phyloP scores from a whole-genome alignment of 2,329 filamentous ascomycete species.

The Lachnellula occidentalis region DNA sequence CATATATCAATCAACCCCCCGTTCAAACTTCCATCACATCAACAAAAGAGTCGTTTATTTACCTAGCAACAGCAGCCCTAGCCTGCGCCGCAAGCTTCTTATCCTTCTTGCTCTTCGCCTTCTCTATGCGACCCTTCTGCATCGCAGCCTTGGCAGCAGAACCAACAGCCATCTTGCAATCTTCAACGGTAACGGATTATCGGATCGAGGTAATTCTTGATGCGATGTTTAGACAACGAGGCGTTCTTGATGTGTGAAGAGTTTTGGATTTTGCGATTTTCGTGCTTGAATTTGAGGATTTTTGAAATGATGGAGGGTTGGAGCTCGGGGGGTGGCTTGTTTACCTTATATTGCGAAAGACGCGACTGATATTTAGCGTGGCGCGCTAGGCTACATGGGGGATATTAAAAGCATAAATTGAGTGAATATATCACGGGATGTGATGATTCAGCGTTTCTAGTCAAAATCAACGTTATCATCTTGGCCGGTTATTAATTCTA shows the following conservation, averaged over 20 bases:
- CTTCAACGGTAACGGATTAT: not conserved
- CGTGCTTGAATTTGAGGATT: not conserved
- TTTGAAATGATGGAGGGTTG: not conserved
- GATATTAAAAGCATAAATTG: no score
- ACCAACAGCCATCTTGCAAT: slow-evolving; percentile 4
- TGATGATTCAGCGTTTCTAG: no score
- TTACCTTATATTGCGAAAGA: not conserved
- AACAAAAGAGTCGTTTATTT: no score
- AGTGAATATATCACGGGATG: no score
- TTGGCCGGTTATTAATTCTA: no score
- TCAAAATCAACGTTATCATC: no score
- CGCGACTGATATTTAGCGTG: not conserved
- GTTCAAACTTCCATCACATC: no score
- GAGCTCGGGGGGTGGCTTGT: not conserved
- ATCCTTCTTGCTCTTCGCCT: slow-evolving; percentile 11
- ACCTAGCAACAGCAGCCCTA: slow-evolving; percentile 9
- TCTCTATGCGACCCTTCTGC: slow-evolving; percentile 13
- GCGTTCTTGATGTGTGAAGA: not conserved
- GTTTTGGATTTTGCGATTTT: not conserved
- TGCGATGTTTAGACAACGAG: not conserved
- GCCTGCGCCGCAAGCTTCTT: slow-evolving; percentile 13
- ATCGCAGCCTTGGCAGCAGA: slow-evolving; percentile 6
- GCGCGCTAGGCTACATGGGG: not conserved
- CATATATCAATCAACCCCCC: no score
- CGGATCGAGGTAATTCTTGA: not conserved